Conservation (phyloP, 768 basidiomycete genomes). For the Phaffia tasmanica region DNA sequence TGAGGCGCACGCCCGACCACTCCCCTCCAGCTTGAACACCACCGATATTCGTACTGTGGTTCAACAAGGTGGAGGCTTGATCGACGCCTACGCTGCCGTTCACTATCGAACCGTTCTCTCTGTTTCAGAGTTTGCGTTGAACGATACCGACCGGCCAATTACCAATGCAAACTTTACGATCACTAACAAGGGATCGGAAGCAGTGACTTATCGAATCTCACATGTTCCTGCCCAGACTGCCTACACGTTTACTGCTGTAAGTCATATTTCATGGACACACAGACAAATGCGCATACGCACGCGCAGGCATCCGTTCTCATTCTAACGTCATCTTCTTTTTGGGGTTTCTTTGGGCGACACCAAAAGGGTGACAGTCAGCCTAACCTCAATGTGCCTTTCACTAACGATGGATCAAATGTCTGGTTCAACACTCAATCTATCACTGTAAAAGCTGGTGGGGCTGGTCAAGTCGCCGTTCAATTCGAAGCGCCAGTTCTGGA, state of each 20-base stretch:
- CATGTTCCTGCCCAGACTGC: constrained; percentile 54
- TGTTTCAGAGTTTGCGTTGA: constrained; percentile 51
- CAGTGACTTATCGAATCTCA: constrained; percentile 41
- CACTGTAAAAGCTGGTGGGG: no score
- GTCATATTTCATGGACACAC: no score
- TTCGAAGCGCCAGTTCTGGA: no score
- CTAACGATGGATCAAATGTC: no score
- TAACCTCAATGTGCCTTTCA: no score
- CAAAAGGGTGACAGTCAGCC: no score
- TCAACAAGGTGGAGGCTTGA: constrained; percentile 34
- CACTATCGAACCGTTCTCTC: constrained; percentile 47
- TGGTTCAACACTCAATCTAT: no score
- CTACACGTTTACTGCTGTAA: constrained; percentile 37
- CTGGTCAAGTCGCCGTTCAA: no score
- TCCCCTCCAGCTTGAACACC: constrained; percentile 29
- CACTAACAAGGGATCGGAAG: constrained; percentile 43
- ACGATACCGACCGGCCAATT: constrained; percentile 52
- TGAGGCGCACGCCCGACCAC: constrained; percentile 29
- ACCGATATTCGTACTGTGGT: constrained; percentile 31
- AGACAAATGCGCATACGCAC: no score
- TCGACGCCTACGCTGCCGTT: constrained; percentile 51
- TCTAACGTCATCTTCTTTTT: no score
- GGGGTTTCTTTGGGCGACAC: no score
- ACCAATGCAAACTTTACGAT: constrained; percentile 34
- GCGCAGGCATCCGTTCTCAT: no score